Evolutionary conservation across 441 rosid genomes (phyloP).

Genomic region (Lepidium campestre): DNA sequence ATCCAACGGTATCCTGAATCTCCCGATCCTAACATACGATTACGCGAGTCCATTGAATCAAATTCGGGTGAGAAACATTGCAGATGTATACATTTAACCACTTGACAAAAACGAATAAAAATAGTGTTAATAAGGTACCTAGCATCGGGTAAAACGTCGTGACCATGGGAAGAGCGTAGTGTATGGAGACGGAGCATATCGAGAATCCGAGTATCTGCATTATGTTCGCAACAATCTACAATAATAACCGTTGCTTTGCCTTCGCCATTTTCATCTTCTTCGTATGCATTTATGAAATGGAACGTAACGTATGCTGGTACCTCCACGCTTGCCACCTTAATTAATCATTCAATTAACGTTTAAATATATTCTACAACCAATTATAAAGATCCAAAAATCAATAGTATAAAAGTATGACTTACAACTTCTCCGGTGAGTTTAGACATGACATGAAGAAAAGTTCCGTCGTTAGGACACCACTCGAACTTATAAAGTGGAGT

Average conservation of each 20-base stretch:
- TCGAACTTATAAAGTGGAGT: conserved; percentile 87
- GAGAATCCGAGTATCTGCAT: conserved; percentile 67
- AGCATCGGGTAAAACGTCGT: conserved; percentile 77
- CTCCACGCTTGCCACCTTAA: conserved; percentile 83
- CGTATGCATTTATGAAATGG: conserved; percentile 94
- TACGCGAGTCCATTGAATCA: too few species aligned
- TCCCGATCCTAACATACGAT: conserved; percentile 40
- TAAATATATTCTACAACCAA: neutral
- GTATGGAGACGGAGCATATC: conserved; percentile 71
- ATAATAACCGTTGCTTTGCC: conserved; percentile 62
- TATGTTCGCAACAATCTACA: conserved; percentile 93
- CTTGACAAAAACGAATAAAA: too few species aligned
- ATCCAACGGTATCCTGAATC: conserved; percentile 78
- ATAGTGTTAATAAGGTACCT: conserved; percentile 13
- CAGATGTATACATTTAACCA: too few species aligned
- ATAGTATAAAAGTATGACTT: conserved; percentile 24
- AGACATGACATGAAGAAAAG: conserved; percentile 74
- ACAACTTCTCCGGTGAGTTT: conserved; percentile 83
- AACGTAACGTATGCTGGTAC: conserved; percentile 83
- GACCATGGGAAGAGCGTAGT: conserved; percentile 54
- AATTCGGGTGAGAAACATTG: too few species aligned
- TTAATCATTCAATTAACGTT: conserved; percentile 2
- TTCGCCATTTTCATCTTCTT: conserved; percentile 63
- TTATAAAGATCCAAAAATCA: neutral
- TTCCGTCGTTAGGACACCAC: conserved; percentile 83